Percentiles rank a stretch among this genome's conserved stretches.
These are phyloP conservation scores for Chrysanthemum lavandulifolium DNA, from an alignment of 129 eudicot species.

Conservation along the genomic window DNA sequence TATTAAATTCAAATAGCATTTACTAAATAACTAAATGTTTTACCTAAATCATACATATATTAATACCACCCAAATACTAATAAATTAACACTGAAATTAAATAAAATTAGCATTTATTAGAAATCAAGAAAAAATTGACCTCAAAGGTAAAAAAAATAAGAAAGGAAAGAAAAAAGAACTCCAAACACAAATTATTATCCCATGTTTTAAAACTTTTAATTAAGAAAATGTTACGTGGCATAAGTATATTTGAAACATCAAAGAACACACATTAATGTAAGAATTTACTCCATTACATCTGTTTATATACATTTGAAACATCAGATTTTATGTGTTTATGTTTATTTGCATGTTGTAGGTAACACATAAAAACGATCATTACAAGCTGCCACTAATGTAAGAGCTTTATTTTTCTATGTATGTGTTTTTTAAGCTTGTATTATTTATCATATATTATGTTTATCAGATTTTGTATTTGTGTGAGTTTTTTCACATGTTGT, in stretches of 20 bases:
- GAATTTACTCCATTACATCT: slow-evolving; percentile 2
- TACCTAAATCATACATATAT: background rate
- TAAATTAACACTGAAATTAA: background rate
- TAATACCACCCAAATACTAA: background rate
- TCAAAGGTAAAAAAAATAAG: background rate
- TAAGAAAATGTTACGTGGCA: slow-evolving; percentile 22
- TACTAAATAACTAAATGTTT: no score
- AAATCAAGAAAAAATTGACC: background rate
- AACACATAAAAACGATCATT: no score
- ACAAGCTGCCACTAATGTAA: no score
- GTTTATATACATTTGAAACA: background rate
- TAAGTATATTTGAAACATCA: background rate
- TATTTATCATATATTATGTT: no score
- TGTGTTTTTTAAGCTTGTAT: no score
- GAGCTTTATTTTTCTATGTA: no score
- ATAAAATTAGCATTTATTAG: background rate
- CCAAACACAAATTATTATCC: background rate
- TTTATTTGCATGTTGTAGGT: background rate
- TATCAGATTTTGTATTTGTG: slow-evolving; percentile 14
- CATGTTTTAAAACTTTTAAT: background rate
- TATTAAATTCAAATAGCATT: no score
- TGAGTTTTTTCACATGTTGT: slow-evolving; percentile 1
- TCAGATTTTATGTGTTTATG: background rate
- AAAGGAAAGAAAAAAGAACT: background rate
- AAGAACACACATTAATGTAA: slow-evolving; percentile 23